phyloP scores from a whole-genome alignment of 345 rosid species.

The Linum lewisii region DNA sequence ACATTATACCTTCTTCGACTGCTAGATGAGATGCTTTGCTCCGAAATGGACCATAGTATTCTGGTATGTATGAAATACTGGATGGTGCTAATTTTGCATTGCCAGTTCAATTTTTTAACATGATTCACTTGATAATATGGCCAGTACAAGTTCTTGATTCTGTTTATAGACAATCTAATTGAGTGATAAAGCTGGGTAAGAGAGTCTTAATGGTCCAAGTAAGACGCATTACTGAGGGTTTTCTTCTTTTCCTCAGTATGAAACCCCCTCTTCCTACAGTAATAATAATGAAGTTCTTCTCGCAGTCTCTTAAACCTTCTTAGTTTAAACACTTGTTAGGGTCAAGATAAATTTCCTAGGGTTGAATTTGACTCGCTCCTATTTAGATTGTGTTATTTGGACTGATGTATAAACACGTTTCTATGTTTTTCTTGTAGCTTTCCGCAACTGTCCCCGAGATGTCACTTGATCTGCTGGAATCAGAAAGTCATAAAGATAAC shows the following conservation, averaged over 20 bases:
- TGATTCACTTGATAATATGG: neutral
- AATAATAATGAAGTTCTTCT: neutral
- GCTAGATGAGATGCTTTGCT: conserved; percentile 81
- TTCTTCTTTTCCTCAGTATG: too few relatives aligned
- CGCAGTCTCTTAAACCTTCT: too few relatives aligned
- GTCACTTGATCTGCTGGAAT: conserved; percentile 42
- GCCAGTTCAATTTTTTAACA: neutral
- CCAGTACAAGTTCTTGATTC: neutral
- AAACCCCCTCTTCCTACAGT: too few relatives aligned
- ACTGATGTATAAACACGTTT: neutral
- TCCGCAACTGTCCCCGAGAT: conserved; percentile 50
- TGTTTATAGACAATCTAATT: neutral
- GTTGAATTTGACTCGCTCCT: neutral
- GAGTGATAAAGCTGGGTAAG: neutral
- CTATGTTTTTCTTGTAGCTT: conserved; percentile 52
- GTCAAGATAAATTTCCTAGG: too few relatives aligned
- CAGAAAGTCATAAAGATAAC: conserved; percentile 52
- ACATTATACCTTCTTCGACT: conserved; percentile 64
- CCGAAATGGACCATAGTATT: conserved; percentile 61
- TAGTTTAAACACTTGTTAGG: too few relatives aligned
- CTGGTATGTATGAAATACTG: conserved; percentile 36
- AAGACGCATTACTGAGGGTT: neutral
- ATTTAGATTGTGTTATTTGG: neutral
- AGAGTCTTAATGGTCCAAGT: neutral
- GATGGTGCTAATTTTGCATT: too few relatives aligned